Evolutionary conservation across 2,329 filamentous ascomycete genomes (phyloP), one percentile per base, ranked within the genome.

Genomic region (Berkeleyomyces rouxiae): DNA sequence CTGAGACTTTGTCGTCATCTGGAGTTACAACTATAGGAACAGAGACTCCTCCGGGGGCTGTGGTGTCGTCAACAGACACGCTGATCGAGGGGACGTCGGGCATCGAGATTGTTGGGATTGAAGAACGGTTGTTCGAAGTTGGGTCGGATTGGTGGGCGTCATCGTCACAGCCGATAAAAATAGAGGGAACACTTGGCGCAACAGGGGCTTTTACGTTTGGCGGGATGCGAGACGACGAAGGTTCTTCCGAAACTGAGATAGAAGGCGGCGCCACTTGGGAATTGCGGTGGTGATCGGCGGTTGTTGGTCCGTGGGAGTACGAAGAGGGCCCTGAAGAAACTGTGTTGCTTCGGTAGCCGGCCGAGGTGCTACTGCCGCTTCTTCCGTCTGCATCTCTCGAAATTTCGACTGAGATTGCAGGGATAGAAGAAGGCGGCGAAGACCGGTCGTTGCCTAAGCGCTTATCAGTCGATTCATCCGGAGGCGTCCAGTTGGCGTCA

Each of bases 401-500:
- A 44, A 49, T 57, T 59, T 63, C 61, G 55, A 51, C 49, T 31
- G 57, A 33, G 39, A 58, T 33, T 16, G 61, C 39, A n/a, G 61
- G 46, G 55, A 42, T 47, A 49, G 62, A 63, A 61, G 61, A 62
- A 59, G 63, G 55, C 63, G 63, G 63, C 61, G 63, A 57, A 57
- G 57, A 55, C 63, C 63, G 57, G 63, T 47, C 61, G 51, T 61
- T 61, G 61, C 58, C 64, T 76, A 73, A 71, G 70, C 68, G 87
- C 76, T 82, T 74, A 82, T 90, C 86, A 79, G 87, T 79, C 74
- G 77, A 78, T 77, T 81, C 78, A 72, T 87, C 84, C 71, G 81
- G 82, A 71, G 84, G 81, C 78, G 84, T 87, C 85, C 89, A 96
- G 71, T 86, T 82, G 70, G 82, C 82, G 75, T 95, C 82, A 79